These are phyloP conservation scores for Candida sphagnicola DNA, from an alignment of 805 yeast genomes.

Conservation along the genomic window DNA sequence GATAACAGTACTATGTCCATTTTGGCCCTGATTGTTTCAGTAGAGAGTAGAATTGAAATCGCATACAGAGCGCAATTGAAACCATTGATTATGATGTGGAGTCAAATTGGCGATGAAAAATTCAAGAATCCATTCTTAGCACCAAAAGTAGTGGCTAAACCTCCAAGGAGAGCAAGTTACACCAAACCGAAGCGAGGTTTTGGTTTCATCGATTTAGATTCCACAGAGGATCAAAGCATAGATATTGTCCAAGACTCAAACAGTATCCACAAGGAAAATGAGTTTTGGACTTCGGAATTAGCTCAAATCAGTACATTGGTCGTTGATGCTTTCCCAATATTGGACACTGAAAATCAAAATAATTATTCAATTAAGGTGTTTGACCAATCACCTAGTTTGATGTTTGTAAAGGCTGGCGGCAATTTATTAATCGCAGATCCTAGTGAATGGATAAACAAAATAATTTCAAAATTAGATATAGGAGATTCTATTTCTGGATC, in stretches of 20 bases:
- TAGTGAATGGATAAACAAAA: conserved; percentile 13
- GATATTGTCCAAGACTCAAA: not conserved
- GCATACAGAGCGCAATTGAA: conserved; percentile 21
- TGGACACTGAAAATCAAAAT: not conserved
- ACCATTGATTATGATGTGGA: conserved; percentile 24
- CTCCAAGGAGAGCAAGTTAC: conserved; percentile 6
- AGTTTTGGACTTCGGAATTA: conserved; percentile 12
- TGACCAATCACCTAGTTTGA: conserved; percentile 5
- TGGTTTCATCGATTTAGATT: conserved; percentile 21
- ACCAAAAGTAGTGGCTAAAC: not conserved
- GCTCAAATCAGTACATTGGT: conserved; percentile 10
- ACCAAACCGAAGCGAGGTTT: conserved; percentile 23
- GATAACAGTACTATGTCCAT: conserved; percentile 12
- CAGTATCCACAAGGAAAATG: conserved; percentile 2
- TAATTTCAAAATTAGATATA: conserved; percentile 6
- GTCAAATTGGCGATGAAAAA: not conserved
- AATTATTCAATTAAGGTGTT: conserved; percentile 3
- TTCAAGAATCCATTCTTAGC: not conserved
- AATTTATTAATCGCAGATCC: conserved; percentile 11
- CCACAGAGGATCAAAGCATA: conserved; percentile 6
- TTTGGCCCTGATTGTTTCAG: conserved; percentile 12
- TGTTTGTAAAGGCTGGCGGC: conserved; percentile 7
- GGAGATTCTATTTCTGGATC: conserved; percentile 1
- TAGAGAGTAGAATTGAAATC: conserved; percentile 6
- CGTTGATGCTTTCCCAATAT: conserved; percentile 13